Evolutionary conservation across 2,329 filamentous ascomycete species (phyloP).

Genomic region (Macrophomina pseudophaseolina): DNA sequence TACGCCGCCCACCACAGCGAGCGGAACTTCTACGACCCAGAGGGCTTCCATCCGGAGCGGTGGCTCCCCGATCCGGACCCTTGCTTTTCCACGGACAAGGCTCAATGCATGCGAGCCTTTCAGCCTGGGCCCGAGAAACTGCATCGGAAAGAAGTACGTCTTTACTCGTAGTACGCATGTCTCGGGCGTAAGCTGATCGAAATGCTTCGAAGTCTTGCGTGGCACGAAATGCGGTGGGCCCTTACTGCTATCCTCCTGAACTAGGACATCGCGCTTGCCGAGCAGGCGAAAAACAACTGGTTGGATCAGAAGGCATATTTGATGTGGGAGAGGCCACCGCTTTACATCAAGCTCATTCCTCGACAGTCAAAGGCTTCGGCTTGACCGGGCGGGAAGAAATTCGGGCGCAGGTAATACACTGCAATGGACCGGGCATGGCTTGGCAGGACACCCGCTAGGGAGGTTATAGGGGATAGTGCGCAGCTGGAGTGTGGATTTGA

Average conservation of each 20-base stretch:
- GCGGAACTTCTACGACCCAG: constrained; percentile 43
- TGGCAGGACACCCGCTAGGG: too few species aligned
- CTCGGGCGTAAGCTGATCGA: background rate
- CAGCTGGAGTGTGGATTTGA: too few species aligned
- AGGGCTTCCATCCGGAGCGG: constrained; percentile 47
- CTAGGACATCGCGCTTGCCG: constrained; percentile 45
- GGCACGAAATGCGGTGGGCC: constrained; percentile 49
- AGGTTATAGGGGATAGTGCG: too few species aligned
- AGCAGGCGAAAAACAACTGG: constrained; percentile 38
- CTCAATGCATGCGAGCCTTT: constrained; percentile 49
- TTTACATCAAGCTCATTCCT: constrained; percentile 33
- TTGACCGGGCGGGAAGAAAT: too few species aligned
- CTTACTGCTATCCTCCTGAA: constrained; percentile 42
- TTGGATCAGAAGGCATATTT: constrained; percentile 38
- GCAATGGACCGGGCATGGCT: too few species aligned
- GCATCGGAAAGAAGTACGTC: constrained; percentile 43
- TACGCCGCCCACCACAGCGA: constrained; percentile 25
- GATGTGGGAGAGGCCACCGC: constrained; percentile 44
- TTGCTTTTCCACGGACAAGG: constrained; percentile 37
- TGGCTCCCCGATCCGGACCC: constrained; percentile 41
- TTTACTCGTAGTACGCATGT: background rate
- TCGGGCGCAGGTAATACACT: too few species aligned
- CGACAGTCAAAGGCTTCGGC: background rate
- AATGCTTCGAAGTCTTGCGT: constrained; percentile 38
- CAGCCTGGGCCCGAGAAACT: constrained; percentile 48